These are phyloP conservation scores for Salicornia ramosissima DNA, from an alignment of 148 eudicot genomes.

Conservation along the genomic window DNA sequence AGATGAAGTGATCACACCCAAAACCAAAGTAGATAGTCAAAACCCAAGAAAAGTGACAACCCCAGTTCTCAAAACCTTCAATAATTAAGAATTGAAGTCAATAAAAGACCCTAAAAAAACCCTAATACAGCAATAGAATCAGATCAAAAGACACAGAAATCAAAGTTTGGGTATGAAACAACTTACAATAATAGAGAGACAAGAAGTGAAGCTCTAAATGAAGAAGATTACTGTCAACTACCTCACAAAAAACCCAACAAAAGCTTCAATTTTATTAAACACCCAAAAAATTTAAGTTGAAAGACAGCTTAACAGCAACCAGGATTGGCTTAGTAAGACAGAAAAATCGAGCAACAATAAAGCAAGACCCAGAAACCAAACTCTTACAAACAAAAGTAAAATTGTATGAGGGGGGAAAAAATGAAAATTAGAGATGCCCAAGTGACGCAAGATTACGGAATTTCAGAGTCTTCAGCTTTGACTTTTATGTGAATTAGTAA, in stretches of 20 bases:
- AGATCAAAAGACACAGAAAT: constrained; percentile 24
- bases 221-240: background rate
- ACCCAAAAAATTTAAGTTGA: constrained; percentile 6
- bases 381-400: background rate
- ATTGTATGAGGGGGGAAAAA: background rate
- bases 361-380: constrained; percentile 22
- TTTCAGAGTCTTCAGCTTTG: constrained; percentile 23
- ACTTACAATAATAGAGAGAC: background rate
- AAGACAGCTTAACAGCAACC: background rate
- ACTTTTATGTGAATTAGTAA: constrained; percentile 20
- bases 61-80: constrained; percentile 15
- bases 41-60: background rate
- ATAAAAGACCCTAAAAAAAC: constrained; percentile 17
- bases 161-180: constrained; percentile 1
- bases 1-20: background rate
- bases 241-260: background rate
- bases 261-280: background rate
- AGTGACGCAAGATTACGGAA: constrained; percentile 5
- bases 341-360: constrained; percentile 5
- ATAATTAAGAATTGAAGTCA: constrained; percentile 10
- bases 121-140: constrained; percentile 11
- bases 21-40: background rate
- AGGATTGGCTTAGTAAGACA: constrained; percentile 11
- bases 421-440: constrained; percentile 6
- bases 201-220: background rate